These are phyloP conservation scores for Ulmus americana DNA, from an alignment of 331 rosid genomes.

Conservation along the genomic window DNA sequence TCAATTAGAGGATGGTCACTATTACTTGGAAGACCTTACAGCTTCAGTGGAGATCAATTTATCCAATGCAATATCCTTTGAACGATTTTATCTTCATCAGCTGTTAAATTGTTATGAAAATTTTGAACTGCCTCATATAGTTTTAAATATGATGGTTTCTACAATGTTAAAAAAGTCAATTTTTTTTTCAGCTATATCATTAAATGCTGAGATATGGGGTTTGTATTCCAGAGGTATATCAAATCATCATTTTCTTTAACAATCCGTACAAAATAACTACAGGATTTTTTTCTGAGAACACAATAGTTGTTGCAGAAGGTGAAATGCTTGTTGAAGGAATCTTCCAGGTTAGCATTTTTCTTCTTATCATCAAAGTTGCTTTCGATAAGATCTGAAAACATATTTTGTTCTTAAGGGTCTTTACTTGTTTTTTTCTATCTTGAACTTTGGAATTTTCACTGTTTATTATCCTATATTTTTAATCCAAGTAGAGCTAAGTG, in stretches of 20 bases:
- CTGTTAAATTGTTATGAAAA: not conserved
- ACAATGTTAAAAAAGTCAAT: not conserved
- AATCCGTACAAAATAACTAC: constrained; percentile 79
- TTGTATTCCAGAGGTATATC: constrained; percentile 9
- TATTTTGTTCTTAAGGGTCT: too few species aligned
- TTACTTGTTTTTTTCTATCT: too few species aligned
- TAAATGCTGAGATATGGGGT: not conserved
- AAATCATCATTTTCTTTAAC: constrained; percentile 54
- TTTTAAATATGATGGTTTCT: not conserved
- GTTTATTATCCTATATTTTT: too few species aligned
- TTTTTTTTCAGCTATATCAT: not conserved
- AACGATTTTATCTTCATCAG: not conserved
- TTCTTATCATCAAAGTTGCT: constrained; percentile 7
- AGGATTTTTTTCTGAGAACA: constrained; percentile 88
- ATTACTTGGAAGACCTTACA: constrained; percentile 83
- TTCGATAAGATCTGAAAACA: too few species aligned
- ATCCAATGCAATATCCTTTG: constrained; percentile 77
- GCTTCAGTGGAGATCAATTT: constrained; percentile 79
- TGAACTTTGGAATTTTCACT: too few species aligned
- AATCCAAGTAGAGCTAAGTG: too few species aligned
- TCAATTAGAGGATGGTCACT: constrained; percentile 91
- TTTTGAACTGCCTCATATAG: not conserved
- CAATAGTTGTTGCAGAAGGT: constrained; percentile 89
- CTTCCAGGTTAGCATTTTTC: constrained; percentile 56
- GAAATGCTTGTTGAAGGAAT: constrained; percentile 78